Evolutionary conservation across 2,329 filamentous ascomycete genomes (phyloP).

Genomic region (Tolypocladium endophyticum): DNA sequence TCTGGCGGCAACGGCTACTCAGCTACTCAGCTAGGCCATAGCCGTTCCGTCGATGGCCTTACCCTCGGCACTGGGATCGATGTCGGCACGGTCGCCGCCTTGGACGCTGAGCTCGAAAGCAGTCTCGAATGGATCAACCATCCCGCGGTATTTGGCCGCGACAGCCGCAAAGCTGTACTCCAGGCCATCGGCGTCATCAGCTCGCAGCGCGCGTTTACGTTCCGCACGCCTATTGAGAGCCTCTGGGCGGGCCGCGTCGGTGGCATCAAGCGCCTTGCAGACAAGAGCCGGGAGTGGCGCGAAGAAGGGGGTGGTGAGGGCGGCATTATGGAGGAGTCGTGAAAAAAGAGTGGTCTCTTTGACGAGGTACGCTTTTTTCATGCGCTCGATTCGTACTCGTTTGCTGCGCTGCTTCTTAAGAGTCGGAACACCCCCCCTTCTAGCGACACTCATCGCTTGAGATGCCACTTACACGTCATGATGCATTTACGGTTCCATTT

Average conservation of each 20-base stretch:
- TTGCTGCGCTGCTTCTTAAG: neutral
- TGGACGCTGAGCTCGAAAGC: slow-evolving; percentile 84
- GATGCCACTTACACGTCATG: neutral
- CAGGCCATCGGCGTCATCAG: slow-evolving; percentile 96
- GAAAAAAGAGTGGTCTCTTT: slow-evolving; percentile 10
- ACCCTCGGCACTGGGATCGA: slow-evolving; percentile 69
- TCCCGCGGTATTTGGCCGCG: slow-evolving; percentile 85
- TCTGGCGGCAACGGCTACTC: slow-evolving; percentile 29
- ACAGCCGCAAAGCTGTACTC: slow-evolving; percentile 88
- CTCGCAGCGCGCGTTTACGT: slow-evolving; percentile 87
- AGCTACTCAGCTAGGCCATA: slow-evolving; percentile 33
- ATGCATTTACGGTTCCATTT: neutral
- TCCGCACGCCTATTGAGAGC: slow-evolving; percentile 78
- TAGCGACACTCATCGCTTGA: neutral
- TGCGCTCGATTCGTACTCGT: neutral
- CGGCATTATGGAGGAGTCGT: slow-evolving; percentile 51
- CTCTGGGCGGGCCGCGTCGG: slow-evolving; percentile 78
- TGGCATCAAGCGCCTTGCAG: slow-evolving; percentile 72
- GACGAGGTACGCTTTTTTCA: neutral
- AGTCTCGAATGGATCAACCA: slow-evolving; percentile 97
- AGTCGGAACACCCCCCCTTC: neutral
- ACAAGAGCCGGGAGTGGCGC: slow-evolving; percentile 83
- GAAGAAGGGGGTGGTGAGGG: slow-evolving; percentile 70
- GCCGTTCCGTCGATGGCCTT: slow-evolving; percentile 47
- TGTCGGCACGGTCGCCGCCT: slow-evolving; percentile 64